phyloP scores from a whole-genome alignment of 2,329 filamentous ascomycete genomes.

The Pseudogymnoascus sp. region DNA sequence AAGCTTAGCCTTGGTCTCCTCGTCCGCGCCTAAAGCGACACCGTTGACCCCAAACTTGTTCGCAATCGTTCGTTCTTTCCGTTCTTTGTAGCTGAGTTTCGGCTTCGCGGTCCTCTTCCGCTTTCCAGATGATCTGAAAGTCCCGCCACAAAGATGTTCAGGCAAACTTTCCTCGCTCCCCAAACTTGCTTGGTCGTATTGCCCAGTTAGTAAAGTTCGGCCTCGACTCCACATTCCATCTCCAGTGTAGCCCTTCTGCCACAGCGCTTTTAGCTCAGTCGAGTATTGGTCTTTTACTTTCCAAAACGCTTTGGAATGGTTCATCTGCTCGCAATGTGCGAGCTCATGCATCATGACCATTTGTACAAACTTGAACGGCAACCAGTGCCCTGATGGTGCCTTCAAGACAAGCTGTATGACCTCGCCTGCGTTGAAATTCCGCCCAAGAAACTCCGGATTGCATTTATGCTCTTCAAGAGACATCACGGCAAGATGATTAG shows the following conservation, averaged over 20 bases:
- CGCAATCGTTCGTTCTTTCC: constrained; percentile 47
- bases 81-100: constrained; percentile 31
- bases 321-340: constrained; percentile 88
- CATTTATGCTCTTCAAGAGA: constrained; percentile 75
- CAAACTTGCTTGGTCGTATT: constrained; percentile 50
- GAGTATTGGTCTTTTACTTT: constrained; percentile 68
- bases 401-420: constrained; percentile 79
- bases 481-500: constrained; percentile 57
- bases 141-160: constrained; percentile 74
- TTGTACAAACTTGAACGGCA: constrained; percentile 77
- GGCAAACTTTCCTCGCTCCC: constrained; percentile 51
- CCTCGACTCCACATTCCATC: constrained; percentile 81
- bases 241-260: constrained; percentile 65
- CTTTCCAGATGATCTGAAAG: constrained; percentile 54
- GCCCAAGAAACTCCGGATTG: constrained; percentile 80
- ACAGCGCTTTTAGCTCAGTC: constrained; percentile 62
- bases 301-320: constrained; percentile 79
- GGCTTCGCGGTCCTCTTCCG: constrained; percentile 46
- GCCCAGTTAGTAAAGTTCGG: constrained; percentile 52
- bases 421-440: constrained; percentile 87
- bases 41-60: constrained; percentile 51
- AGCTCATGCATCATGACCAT: constrained; percentile 92
- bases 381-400: constrained; percentile 60
- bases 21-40: constrained; percentile 43
- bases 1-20: constrained; percentile 40